phyloP scores from a whole-genome alignment of 345 rosid species.

The Leavenworthia alabamica region DNA sequence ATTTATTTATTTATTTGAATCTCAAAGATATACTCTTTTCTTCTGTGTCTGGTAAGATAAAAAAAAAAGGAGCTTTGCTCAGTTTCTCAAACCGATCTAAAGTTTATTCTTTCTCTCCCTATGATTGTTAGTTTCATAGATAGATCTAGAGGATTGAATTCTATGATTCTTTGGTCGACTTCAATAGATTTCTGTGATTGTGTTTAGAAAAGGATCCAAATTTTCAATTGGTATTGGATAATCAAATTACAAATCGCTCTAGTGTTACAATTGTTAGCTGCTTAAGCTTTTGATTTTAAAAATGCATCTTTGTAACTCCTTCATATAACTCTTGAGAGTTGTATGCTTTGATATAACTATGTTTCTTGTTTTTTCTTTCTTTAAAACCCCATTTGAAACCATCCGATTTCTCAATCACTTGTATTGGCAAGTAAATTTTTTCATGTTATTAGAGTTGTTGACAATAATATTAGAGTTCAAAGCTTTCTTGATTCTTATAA shows the following conservation, averaged over 20 bases:
- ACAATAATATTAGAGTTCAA: background rate
- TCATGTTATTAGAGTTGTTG: background rate
- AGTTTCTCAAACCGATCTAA: background rate
- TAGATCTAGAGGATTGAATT: too few relatives aligned
- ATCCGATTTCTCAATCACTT: background rate
- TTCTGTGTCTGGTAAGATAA: background rate
- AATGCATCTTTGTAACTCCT: slow-evolving; percentile 4
- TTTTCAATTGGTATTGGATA: background rate
- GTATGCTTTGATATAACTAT: background rate
- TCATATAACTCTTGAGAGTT: background rate
- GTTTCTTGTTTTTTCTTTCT: background rate
- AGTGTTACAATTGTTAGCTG: background rate
- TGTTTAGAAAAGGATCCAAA: background rate
- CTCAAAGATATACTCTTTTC: background rate
- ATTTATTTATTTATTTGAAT: background rate
- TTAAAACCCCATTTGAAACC: background rate
- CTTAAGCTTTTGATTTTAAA: background rate
- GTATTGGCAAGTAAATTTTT: background rate
- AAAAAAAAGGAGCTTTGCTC: background rate
- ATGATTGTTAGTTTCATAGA: too few relatives aligned
- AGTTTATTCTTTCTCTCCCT: background rate
- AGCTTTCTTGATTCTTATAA: slow-evolving; percentile 3
- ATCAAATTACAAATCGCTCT: background rate
- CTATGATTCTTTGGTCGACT: too few relatives aligned
- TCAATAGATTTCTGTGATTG: background rate